Evolutionary conservation across 805 yeast species (phyloP), one percentile per base, ranked within the genome.

Genomic region (Metschnikowia kofuensis): DNA sequence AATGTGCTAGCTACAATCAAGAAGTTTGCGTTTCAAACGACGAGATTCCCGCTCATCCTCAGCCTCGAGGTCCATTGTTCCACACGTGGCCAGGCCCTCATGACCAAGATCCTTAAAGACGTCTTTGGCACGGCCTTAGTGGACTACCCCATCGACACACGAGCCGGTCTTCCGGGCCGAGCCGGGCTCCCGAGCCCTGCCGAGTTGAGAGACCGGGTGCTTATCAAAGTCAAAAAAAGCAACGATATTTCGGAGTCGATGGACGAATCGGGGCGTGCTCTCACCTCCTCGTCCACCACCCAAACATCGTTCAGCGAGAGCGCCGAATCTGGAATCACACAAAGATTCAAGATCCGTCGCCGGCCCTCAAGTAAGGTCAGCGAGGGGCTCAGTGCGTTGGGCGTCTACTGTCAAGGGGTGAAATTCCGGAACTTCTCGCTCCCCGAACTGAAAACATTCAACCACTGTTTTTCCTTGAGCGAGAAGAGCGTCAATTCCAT

Each of bases 41-140:
- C 97, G 0, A 91, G 94, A 1, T 85, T 77, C 48, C 99, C 99
- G 0, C 71, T 94, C 36, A 85, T 94, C 8, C 58, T 94, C 13
- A 90, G 97, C 3, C 74, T 94, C 27, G 99, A 94, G 61, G 77
- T 89, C 0, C 85, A 87, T 58, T 94, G 99, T 67, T 79, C 78
- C 15, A 58, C 70, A 1, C 80, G 77, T 27, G 85, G 84, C 53
- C 99, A 94, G 64, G 46, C 65, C n/a, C 74, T 73, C 32, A 80
- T 85, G 48, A 80, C 74, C 1, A 67, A 69, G 0, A 72, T 79
- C 1, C 62, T 95, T 45, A 70, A 72, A 46, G 79, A 80, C 0
- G 68, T 76, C 0, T 73, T 94, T 28, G 90, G 85, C 1, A 85
- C 80, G 27, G 65, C 73, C 41, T 67, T 92, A 30, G 67, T 84